phyloP scores from a whole-genome alignment of 2,329 filamentous ascomycete genomes.

The Ophiocordyceps camponoti-rufipedis region DNA sequence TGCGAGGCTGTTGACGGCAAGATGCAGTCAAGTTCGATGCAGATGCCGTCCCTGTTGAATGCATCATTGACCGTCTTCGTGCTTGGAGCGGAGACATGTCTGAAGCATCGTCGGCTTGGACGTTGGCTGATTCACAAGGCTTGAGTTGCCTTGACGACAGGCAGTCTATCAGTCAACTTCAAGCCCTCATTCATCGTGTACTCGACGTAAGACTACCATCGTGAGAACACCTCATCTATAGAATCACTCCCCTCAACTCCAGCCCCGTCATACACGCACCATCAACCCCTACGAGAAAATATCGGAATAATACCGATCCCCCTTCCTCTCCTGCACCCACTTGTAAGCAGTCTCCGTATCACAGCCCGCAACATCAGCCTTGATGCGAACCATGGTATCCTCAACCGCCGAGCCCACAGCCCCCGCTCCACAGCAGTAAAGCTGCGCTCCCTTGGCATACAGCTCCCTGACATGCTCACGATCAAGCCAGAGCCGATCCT shows the following conservation, averaged over 20 bases:
- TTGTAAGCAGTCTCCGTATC: not conserved
- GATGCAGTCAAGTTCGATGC: no score
- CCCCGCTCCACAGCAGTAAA: constrained; percentile 48
- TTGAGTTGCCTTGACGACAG: no score
- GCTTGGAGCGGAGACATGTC: no score
- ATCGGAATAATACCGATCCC: not conserved
- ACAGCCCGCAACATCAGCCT: not conserved
- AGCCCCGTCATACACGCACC: not conserved
- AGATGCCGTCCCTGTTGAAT: no score
- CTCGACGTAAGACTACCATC: no score
- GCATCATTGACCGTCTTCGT: no score
- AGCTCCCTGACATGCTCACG: constrained; percentile 16
- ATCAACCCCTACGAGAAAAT: not conserved
- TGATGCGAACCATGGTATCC: constrained; percentile 8
- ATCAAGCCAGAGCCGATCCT: constrained; percentile 22
- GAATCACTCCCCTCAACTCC: not conserved
- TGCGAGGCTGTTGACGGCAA: no score
- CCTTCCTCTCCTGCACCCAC: not conserved
- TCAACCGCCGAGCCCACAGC: constrained; percentile 29
- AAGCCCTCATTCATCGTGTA: no score
- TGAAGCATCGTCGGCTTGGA: no score
- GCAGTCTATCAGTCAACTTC: no score
- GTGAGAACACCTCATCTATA: not conserved
- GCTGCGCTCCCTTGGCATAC: constrained; percentile 27
- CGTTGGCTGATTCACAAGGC: no score